These are phyloP conservation scores for Filobasidium floriforme DNA, from an alignment of 768 basidiomycete species.

Conservation along the genomic window DNA sequence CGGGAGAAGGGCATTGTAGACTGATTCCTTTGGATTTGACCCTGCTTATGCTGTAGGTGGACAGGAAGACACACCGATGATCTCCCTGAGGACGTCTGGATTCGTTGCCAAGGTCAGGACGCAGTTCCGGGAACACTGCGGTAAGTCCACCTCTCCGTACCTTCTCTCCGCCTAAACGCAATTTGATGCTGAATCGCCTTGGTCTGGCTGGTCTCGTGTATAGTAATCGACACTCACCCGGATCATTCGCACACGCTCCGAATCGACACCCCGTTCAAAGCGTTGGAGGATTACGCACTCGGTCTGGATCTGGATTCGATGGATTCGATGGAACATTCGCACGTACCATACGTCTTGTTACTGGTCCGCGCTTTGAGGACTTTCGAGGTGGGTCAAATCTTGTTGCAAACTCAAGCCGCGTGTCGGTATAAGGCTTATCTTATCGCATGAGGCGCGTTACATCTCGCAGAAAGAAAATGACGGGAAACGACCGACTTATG, in stretches of 20 bases:
- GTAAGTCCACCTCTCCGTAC: slow-evolving; percentile 49
- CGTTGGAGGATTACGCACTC: slow-evolving; percentile 63
- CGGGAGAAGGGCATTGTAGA: not conserved
- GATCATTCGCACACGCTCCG: slow-evolving; percentile 61
- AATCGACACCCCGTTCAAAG: slow-evolving; percentile 80
- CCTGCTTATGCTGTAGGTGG: not conserved
- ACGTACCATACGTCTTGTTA: slow-evolving; percentile 83
- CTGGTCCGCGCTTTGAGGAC: slow-evolving; percentile 72
- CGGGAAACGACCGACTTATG: slow-evolving; percentile 53
- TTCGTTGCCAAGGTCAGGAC: slow-evolving; percentile 83
- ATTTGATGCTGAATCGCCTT: not conserved
- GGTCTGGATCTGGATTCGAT: slow-evolving; percentile 66
- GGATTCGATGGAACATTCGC: slow-evolving; percentile 82
- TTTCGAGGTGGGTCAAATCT: slow-evolving; percentile 55
- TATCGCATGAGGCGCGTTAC: not conserved
- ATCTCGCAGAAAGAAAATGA: slow-evolving; percentile 50
- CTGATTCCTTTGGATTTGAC: no score
- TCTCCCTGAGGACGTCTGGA: slow-evolving; percentile 74
- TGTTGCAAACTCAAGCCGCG: slow-evolving; percentile 18
- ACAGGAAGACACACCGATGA: slow-evolving; percentile 52
- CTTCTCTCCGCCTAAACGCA: not conserved
- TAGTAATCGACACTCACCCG: slow-evolving; percentile 84
- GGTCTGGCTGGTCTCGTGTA: not conserved
- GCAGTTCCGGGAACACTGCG: slow-evolving; percentile 79
- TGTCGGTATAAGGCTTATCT: not conserved